Evolutionary conservation across 345 rosid species (phyloP).

Genomic region (Aquilaria yunnanensis): DNA sequence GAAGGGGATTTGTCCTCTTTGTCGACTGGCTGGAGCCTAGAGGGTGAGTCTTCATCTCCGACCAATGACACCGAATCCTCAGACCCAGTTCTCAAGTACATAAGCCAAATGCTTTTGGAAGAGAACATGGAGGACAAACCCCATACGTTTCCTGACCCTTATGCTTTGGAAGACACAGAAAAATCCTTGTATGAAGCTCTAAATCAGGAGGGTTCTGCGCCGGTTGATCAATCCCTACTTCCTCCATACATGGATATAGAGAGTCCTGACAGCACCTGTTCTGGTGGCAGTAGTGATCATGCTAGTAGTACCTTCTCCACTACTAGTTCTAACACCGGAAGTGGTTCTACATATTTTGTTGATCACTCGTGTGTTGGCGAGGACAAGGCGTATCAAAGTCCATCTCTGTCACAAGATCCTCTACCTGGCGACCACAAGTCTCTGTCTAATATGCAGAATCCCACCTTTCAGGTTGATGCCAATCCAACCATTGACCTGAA

Average conservation of each 20-base stretch:
- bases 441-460: constrained; percentile 12
- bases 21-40: constrained; percentile 20
- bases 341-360: background rate
- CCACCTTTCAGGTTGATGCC: constrained; percentile 10
- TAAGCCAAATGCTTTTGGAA: constrained; percentile 75
- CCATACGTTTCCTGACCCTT: constrained; percentile 51
- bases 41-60: constrained; percentile 35
- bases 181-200: constrained; percentile 60
- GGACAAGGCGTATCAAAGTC: constrained; percentile 22
- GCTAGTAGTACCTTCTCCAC: constrained; percentile 23
- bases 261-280: constrained; percentile 38
- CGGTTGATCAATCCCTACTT: constrained; percentile 17
- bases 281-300: constrained; percentile 37
- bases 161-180: constrained; percentile 73
- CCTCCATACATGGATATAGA: constrained; percentile 14
- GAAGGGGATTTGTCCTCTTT: constrained; percentile 33
- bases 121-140: constrained; percentile 61
- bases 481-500: constrained; percentile 16
- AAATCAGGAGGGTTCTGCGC: constrained; percentile 49
- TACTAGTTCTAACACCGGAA: constrained; percentile 20
- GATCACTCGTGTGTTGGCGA: constrained; percentile 17
- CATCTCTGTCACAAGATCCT: constrained; percentile 26
- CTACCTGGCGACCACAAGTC: constrained; percentile 11
- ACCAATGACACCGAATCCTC: constrained; percentile 49
- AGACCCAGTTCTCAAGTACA: constrained; percentile 49